Percentiles rank a stretch among this genome's conserved stretches.
Evolutionary conservation across 148 eudicot species (phyloP).

Genomic region (Amaranthus cruentus): DNA sequence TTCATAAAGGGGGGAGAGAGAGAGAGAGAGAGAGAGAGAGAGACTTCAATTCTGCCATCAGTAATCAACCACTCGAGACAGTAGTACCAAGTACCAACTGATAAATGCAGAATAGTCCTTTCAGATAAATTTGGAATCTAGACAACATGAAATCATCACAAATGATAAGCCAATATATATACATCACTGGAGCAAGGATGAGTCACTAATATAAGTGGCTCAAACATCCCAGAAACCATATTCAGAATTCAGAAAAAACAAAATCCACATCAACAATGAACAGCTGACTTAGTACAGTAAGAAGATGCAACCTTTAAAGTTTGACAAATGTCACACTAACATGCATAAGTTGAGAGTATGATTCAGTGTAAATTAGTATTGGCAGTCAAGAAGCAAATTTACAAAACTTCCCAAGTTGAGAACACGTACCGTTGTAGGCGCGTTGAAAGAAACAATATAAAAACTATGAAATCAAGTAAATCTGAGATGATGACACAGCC

Average conservation of each 20-base stretch:
- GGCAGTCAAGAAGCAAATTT: neutral
- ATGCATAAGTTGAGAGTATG: neutral
- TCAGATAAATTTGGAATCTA: too few relatives aligned
- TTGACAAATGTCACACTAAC: neutral
- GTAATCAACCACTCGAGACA: too few relatives aligned
- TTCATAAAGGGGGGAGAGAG: too few relatives aligned
- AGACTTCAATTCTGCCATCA: too few relatives aligned
- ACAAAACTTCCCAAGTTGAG: neutral
- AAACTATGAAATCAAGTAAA: neutral
- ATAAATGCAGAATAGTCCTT: too few relatives aligned
- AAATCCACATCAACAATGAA: neutral
- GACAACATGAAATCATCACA: too few relatives aligned
- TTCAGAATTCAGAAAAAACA: neutral
- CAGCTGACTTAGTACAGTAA: neutral
- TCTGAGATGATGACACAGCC: neutral
- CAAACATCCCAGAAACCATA: neutral
- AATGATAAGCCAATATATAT: too few relatives aligned
- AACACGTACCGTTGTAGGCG: neutral
- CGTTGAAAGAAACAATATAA: neutral
- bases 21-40: too few relatives aligned
- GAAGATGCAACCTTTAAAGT: neutral
- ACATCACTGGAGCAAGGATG: too few relatives aligned
- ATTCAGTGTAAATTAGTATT: neutral
- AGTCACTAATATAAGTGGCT: neutral
- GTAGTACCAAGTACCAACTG: too few relatives aligned